Conservation (phyloP, 2,329 filamentous ascomycete species). For the Colletotrichum shisoi region DNA sequence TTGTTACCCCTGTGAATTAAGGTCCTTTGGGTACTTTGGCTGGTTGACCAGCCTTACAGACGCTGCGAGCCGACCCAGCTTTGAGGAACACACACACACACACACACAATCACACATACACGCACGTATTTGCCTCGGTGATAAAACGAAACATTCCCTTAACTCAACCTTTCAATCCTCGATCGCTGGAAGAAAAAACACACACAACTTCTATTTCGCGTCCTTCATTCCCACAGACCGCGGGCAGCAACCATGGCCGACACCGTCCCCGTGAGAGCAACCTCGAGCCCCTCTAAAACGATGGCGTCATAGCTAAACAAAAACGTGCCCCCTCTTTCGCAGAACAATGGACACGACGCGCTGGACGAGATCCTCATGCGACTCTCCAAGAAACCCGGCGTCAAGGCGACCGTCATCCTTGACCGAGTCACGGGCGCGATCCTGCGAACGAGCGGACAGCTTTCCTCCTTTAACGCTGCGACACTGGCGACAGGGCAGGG, state of each 20-base stretch:
- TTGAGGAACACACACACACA: constrained; percentile 14
- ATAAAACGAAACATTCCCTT: constrained; percentile 7
- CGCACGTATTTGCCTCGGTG: not conserved
- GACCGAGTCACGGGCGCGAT: constrained; percentile 76
- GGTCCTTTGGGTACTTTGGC: constrained; percentile 17
- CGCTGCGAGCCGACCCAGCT: constrained; percentile 16
- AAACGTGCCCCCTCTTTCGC: constrained; percentile 30
- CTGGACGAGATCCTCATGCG: constrained; percentile 72
- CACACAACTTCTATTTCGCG: not conserved
- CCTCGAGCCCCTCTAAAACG: constrained; percentile 25
- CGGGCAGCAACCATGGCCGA: constrained; percentile 41
- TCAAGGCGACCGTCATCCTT: constrained; percentile 79
- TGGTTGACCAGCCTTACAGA: constrained; percentile 30
- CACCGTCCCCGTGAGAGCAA: constrained; percentile 35
- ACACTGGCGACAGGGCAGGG: constrained; percentile 19
- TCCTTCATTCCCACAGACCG: not conserved
- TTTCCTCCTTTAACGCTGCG: constrained; percentile 59
- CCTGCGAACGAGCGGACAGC: constrained; percentile 75
- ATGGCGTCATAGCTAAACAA: constrained; percentile 38
- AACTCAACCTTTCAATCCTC: not conserved
- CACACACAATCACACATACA: not conserved
- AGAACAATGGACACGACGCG: constrained; percentile 63
- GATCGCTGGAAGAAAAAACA: not conserved
- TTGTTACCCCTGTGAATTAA: constrained; percentile 32
- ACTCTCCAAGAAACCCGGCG: constrained; percentile 78